These are phyloP conservation scores for Serendipita sp. DNA, from an alignment of 768 basidiomycete species.

Conservation along the genomic window DNA sequence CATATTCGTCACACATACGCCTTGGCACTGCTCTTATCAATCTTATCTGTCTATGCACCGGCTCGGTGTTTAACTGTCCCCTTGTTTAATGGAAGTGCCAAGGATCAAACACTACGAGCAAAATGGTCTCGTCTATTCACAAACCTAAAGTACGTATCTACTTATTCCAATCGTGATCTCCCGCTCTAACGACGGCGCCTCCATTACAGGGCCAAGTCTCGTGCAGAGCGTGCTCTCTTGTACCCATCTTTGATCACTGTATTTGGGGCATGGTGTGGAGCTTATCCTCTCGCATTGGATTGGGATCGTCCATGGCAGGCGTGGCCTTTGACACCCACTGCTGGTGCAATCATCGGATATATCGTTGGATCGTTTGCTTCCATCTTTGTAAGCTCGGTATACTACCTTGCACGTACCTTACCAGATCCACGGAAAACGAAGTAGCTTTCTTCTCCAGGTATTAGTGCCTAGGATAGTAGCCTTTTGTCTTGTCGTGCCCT, in stretches of 20 bases:
- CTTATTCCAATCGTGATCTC: neutral
- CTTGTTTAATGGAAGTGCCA: conserved; percentile 20
- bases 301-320: conserved; percentile 98
- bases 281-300: conserved; percentile 76
- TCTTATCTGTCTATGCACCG: conserved; percentile 50
- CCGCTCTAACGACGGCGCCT: too few species aligned
- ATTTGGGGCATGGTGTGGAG: conserved; percentile 66
- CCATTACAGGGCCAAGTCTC: conserved; percentile 32
- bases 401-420: neutral
- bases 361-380: conserved; percentile 42
- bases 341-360: conserved; percentile 55
- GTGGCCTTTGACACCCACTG: conserved; percentile 69
- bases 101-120: conserved; percentile 36
- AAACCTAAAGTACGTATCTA: conserved; percentile 53
- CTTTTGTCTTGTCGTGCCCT: neutral
- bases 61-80: conserved; percentile 55
- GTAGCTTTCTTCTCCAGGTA: neutral
- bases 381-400: conserved; percentile 27
- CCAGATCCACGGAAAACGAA: neutral
- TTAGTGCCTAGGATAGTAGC: neutral
- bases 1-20: conserved; percentile 45
- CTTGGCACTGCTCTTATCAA: conserved; percentile 49
- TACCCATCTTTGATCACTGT: conserved; percentile 63
- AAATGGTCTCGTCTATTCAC: conserved; percentile 70
- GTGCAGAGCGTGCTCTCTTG: conserved; percentile 60